Evolutionary conservation across 257 asterid genomes (phyloP).

Genomic region (Buddleja alternifolia): DNA sequence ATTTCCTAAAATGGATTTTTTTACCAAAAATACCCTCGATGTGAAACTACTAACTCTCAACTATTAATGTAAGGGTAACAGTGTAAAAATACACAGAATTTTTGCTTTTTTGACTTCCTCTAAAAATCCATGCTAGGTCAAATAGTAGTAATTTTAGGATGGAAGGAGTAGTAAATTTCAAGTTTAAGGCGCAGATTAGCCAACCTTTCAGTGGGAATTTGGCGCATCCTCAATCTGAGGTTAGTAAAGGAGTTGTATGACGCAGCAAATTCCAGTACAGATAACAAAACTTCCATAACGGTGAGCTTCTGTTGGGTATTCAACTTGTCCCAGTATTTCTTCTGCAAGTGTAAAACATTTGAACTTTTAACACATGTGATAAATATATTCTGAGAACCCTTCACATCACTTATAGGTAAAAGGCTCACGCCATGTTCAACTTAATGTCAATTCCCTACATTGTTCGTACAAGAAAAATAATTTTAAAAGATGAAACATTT

Average conservation of each 20-base stretch:
- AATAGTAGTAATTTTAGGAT: too few species aligned
- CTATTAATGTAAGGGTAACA: too few species aligned
- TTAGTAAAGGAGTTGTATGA: conserved; percentile 85
- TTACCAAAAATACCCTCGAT: too few species aligned
- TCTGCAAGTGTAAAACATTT: conserved; percentile 58
- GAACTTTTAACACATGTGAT: conserved; percentile 19
- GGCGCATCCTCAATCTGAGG: conserved; percentile 85
- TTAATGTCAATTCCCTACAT: neutral
- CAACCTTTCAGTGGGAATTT: conserved; percentile 83
- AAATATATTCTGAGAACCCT: conserved; percentile 13
- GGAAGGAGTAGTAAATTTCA: too few species aligned
- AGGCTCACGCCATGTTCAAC: neutral
- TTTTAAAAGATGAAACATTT: neutral
- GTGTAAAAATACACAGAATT: too few species aligned
- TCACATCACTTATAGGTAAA: neutral
- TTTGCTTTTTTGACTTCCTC: too few species aligned
- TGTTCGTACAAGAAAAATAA: neutral
- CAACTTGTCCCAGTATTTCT: conserved; percentile 89
- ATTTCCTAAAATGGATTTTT: too few species aligned
- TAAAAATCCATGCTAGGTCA: too few species aligned
- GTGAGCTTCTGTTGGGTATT: conserved; percentile 67
- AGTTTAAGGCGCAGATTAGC: conserved; percentile 17
- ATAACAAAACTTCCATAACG: conserved; percentile 80
- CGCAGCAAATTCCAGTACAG: conserved; percentile 87
- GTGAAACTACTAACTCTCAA: too few species aligned